These are phyloP conservation scores for Rhododendron vialii DNA, from an alignment of 148 eudicot genomes.

Conservation along the genomic window DNA sequence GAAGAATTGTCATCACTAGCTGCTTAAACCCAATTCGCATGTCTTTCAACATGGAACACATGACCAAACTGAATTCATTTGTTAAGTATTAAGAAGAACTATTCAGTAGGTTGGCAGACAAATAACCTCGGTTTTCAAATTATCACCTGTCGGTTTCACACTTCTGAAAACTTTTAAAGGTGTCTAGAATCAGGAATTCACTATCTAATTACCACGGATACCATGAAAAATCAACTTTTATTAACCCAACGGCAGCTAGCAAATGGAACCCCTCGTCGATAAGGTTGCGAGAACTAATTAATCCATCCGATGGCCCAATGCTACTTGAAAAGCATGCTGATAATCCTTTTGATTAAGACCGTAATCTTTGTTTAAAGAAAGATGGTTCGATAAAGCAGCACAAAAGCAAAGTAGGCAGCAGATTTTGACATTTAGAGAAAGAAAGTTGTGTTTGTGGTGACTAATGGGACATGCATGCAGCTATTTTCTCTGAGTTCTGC, in stretches of 20 bases:
- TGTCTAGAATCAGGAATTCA: neutral
- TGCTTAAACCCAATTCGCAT: neutral
- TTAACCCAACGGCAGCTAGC: slow-evolving; percentile 1
- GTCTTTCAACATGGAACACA: neutral
- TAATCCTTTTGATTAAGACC: slow-evolving; percentile 4
- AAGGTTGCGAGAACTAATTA: slow-evolving; percentile 5
- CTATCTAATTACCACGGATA: neutral
- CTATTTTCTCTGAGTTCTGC: slow-evolving; percentile 16
- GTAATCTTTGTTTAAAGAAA: neutral
- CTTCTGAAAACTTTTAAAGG: neutral
- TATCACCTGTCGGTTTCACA: neutral
- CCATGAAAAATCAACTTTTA: neutral
- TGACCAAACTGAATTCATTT: neutral
- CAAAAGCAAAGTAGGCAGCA: neutral
- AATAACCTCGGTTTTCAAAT: neutral
- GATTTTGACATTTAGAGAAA: slow-evolving; percentile 3
- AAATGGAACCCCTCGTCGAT: neutral
- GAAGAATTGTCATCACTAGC: neutral
- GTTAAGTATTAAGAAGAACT: neutral
- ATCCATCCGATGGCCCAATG: neutral
- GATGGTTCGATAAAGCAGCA: neutral
- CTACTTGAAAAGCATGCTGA: neutral
- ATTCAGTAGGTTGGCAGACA: neutral
- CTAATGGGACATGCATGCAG: slow-evolving; percentile 22
- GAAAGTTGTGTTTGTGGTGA: slow-evolving; percentile 6